Evolutionary conservation across 2,329 filamentous ascomycete species (phyloP), one percentile per base, ranked within the genome.

Genomic region (Cercospora beticola): DNA sequence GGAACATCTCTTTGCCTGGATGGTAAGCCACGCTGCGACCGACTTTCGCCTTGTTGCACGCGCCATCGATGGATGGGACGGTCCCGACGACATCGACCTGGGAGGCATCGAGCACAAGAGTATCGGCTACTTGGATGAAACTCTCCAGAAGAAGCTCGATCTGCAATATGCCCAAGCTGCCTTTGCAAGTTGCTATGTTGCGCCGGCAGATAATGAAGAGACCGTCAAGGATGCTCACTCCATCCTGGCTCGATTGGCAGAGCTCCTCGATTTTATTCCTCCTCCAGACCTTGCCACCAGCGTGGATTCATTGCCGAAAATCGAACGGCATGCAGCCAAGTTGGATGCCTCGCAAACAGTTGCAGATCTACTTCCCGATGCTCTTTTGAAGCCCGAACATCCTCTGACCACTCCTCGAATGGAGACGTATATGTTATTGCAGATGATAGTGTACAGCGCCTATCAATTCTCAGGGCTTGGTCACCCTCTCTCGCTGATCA

Each of bases 51-150:
- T 88, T n/a, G 86, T 87, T n/a, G 83, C 89, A 33, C 83, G 84
- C 60, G 88, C 86, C 7, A 82, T 93, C 36, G 86, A 89, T 69
- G 86, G 91, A 71, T 94, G 91, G 91, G 87, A 90, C 73, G 92
- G 91, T 0, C 90, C 91, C 0, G 82, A 82, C 6, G 91, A 94
- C 75, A 84, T 90, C 58, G 89, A 93, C 72, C 77, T 92, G 4
- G 90, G 89, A 3, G 86, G 86, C 12, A 74, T 72, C 26, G 70
- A 74, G 49, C 87, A 85, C 72, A 84, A 85, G 49, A 79, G 78
- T 7, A 82, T 82, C 2, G 78, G 84, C 59, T 87, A 87, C 80
- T 77, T 92, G 60, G 84, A 86, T 59, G 88, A 91, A 59, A 82
- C 86, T 3, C 83, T 87, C 57, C 86, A 88, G 72, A 81, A 83